Percentiles rank a stretch among this genome's conserved stretches.
These are phyloP conservation scores for Botrytis aclada DNA, from an alignment of 2,329 filamentous ascomycete genomes.

Conservation along the genomic window DNA sequence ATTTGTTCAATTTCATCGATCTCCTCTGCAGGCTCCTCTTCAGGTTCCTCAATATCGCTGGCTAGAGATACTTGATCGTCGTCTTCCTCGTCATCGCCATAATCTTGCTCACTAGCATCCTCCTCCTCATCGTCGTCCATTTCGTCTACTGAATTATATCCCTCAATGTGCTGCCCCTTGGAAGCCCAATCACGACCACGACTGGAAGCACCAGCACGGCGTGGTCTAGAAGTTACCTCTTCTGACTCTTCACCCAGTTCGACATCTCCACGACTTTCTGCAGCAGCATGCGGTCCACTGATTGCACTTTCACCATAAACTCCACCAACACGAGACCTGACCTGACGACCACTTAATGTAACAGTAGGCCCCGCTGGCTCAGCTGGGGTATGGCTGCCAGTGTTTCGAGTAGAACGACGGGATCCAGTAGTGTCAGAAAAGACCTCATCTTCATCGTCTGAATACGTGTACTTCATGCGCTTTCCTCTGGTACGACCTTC, in stretches of 20 bases:
- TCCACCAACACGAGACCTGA: slow-evolving; percentile 60
- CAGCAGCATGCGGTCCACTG: slow-evolving; percentile 42
- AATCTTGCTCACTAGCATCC: slow-evolving; percentile 68
- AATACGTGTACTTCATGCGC: slow-evolving; percentile 93
- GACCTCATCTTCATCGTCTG: slow-evolving; percentile 76
- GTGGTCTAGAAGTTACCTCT: slow-evolving; percentile 41
- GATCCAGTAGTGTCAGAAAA: slow-evolving; percentile 61
- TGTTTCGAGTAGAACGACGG: slow-evolving; percentile 72
- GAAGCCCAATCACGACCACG: slow-evolving; percentile 34
- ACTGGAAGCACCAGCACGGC: slow-evolving; percentile 37
- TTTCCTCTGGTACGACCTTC: slow-evolving; percentile 96
- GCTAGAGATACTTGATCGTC: slow-evolving; percentile 64
- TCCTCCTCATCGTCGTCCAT: slow-evolving; percentile 59
- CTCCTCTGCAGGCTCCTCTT: slow-evolving; percentile 54
- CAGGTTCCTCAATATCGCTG: slow-evolving; percentile 55
- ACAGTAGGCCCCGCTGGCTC: slow-evolving; percentile 63
- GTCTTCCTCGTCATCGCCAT: slow-evolving; percentile 70
- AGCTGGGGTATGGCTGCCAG: slow-evolving; percentile 67
- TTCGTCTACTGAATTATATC: slow-evolving; percentile 59
- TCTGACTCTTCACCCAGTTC: slow-evolving; percentile 46
- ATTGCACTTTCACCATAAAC: slow-evolving; percentile 54
- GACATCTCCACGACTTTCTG: slow-evolving; percentile 37
- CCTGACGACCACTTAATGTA: slow-evolving; percentile 85
- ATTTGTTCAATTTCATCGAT: slow-evolving; percentile 41
- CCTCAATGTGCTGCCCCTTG: slow-evolving; percentile 47